Evolutionary conservation across 352 stramenopile genomes (phyloP), one percentile per base, ranked within the genome.

Genomic region (Phytophthora quininea): DNA sequence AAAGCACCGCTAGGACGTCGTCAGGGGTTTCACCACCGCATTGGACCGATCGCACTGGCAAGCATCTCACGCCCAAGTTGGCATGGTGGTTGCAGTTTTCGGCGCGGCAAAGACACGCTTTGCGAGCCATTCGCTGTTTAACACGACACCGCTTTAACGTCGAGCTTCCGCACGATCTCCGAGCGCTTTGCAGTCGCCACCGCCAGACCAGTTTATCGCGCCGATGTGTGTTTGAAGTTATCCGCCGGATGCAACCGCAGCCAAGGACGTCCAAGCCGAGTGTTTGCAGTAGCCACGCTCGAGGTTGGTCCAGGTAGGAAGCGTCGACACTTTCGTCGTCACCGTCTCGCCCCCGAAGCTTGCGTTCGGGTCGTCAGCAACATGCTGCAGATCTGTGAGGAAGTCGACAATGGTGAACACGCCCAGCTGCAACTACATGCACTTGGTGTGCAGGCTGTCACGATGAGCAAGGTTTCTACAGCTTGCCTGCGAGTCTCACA

Each of bases 171-270:
- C 19, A 14, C 19, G 38, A 46, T 46, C 38, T 46, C 11, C 38
- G 14, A 15, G 19, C 14, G 38, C 38, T 46, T 14, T 46, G 3
- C 38, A 46, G 4, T 46, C 38, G 38, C 9, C 38, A 46, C 11
- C 38, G 19, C 38, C 38, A 46, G 49, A 45, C 47, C 56, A 24
- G 35, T 35, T 40, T 54, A 55, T 55, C 50, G 35, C 54, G 45
- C 33, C 32, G 56, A 63, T 63, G 56, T 55, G 56, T 63, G 56
- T 56, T 63, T 63, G 56, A 63, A 63, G 56, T 56, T 62, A 47
- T 15, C 49, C 19, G 19, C 9, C 12, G 37, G 38, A 46, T 46
- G 9, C 3, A 55, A 24, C 19, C 19, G 19, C 19, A 24, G 19
- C 19, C 19, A 24, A 24, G 19, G 19, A 24, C 19, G 19, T 0